These are phyloP conservation scores for Vitis rotundifolia DNA, from an alignment of 164 flowering plant species.

Conservation along the genomic window DNA sequence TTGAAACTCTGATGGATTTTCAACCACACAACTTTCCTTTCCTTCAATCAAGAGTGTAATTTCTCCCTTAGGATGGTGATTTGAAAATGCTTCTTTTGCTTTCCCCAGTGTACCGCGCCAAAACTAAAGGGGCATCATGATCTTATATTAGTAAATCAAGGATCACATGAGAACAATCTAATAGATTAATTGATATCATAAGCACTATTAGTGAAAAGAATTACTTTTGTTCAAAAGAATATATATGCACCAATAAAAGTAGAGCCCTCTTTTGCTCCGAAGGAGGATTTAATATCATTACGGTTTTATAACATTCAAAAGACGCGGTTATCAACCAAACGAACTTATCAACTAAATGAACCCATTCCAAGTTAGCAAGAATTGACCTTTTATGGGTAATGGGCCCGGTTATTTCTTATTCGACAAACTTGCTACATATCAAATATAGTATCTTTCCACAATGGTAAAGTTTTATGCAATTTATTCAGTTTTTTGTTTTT, in stretches of 20 bases:
- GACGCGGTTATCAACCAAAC: no score
- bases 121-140: conserved; percentile 50
- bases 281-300: no score
- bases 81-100: conserved; percentile 74
- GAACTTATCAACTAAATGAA: no score
- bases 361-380: no score
- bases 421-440: no score
- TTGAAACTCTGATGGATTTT: conserved; percentile 69
- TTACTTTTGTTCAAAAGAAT: neutral
- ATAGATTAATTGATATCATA: neutral
- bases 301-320: no score
- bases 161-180: neutral
- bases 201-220: neutral
- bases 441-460: no score
- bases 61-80: conserved; percentile 84
- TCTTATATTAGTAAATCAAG: conserved; percentile 9
- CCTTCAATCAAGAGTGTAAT: conserved; percentile 87
- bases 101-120: conserved; percentile 87
- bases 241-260: neutral
- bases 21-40: conserved; percentile 34
- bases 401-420: no score
- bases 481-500: no score
- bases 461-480: no score
- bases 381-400: no score
- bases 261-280: neutral